phyloP scores from a whole-genome alignment of 495 filamentous ascomycete genomes.

The Penicillium coprophilum region DNA sequence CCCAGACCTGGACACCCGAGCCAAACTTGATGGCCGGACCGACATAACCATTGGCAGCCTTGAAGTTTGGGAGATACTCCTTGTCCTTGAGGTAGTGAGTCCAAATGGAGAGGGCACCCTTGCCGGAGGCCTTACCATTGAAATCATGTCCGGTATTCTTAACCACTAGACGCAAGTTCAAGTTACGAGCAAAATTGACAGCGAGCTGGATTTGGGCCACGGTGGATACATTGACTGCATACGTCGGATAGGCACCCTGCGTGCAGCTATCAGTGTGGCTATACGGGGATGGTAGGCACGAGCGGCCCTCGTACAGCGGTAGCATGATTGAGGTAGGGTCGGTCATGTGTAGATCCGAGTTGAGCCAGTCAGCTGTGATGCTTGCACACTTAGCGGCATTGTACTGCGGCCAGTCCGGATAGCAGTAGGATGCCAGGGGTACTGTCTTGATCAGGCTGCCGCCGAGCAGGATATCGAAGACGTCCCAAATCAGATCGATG shows the following conservation, averaged over 20 bases:
- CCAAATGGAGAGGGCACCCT: conserved; percentile 58
- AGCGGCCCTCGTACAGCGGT: conserved; percentile 29
- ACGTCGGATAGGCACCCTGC: conserved; percentile 51
- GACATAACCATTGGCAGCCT: conserved; percentile 16
- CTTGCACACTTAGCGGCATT: conserved; percentile 38
- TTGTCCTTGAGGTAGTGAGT: conserved; percentile 56
- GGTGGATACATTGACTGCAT: conserved; percentile 58
- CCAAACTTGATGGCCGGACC: conserved; percentile 17
- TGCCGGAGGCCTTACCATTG: conserved; percentile 57
- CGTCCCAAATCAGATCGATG: conserved; percentile 28
- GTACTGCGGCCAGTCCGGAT: conserved; percentile 38
- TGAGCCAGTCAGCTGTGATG: conserved; percentile 8
- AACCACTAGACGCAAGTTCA: conserved; percentile 57
- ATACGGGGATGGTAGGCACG: conserved; percentile 27
- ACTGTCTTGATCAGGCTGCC: conserved; percentile 48
- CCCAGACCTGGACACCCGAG: conserved; percentile 12
- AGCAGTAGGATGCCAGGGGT: conserved; percentile 51
- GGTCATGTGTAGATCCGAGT: conserved; percentile 14
- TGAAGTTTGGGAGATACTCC: conserved; percentile 6
- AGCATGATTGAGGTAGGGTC: conserved; percentile 34
- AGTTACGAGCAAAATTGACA: conserved; percentile 62
- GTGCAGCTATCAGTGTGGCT: conserved; percentile 41
- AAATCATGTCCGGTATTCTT: conserved; percentile 75
- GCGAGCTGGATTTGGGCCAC: conserved; percentile 57
- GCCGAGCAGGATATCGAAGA: conserved; percentile 43